These are phyloP conservation scores for Globisporangium paroecandrum DNA, from an alignment of 352 stramenopile species.

Conservation along the genomic window DNA sequence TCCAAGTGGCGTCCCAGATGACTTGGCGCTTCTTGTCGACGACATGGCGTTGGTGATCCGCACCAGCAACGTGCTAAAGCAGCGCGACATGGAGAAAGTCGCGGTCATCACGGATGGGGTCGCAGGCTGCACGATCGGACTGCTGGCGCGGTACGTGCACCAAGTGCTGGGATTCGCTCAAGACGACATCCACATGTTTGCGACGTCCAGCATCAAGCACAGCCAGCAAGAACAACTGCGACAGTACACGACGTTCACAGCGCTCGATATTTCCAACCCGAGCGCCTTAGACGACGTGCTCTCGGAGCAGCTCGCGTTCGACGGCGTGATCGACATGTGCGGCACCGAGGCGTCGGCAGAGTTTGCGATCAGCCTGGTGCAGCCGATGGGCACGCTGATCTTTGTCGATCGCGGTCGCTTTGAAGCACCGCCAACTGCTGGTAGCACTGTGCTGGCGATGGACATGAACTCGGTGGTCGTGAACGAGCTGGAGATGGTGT, in stretches of 20 bases:
- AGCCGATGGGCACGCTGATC: constrained; percentile 46
- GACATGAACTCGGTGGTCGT: constrained; percentile 76
- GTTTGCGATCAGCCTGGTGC: constrained; percentile 39
- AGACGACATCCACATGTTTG: constrained; percentile 30
- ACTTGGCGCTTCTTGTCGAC: constrained; percentile 38
- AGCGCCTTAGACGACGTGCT: constrained; percentile 20
- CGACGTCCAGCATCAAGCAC: constrained; percentile 7
- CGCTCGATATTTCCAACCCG: constrained; percentile 35
- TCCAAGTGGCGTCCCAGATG: constrained; percentile 29
- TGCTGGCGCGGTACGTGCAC: constrained; percentile 31
- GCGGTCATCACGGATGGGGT: constrained; percentile 24
- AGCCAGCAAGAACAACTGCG: constrained; percentile 3
- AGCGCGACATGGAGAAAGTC: constrained; percentile 22
- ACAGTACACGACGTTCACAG: constrained; percentile 25
- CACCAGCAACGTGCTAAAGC: constrained; percentile 27
- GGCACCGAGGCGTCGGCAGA: constrained; percentile 34
- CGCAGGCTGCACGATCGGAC: constrained; percentile 18
- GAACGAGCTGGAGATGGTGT: constrained; percentile 49
- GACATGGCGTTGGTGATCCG: constrained; percentile 38
- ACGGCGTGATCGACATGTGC: constrained; percentile 55
- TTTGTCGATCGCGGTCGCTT: constrained; percentile 33
- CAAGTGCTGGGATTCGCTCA: constrained; percentile 21
- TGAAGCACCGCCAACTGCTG: constrained; percentile 18
- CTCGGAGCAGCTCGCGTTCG: constrained; percentile 20
- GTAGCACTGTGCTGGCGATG: constrained; percentile 32